Evolutionary conservation across 73 alveolate genomes (phyloP), one percentile per base, ranked within the genome.

Genomic region (Paraurostyla sp.): DNA sequence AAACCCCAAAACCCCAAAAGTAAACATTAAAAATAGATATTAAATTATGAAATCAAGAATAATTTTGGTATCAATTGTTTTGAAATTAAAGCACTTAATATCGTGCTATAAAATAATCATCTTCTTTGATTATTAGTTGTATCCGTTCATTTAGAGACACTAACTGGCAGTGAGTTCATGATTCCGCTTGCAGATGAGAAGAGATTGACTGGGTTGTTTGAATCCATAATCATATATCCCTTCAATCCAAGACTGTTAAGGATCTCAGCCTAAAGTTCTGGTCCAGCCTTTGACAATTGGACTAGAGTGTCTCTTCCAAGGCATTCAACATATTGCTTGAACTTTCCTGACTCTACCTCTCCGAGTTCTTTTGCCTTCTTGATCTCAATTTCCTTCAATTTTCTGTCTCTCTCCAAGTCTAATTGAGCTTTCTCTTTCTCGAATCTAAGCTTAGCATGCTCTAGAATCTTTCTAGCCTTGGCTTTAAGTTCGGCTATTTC

Each of bases 201-300:
- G 52, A 95, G 69, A 83, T 95, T 95, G 71, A 95, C 87, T 18
- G 98, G 98, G 80, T 95, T 93, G 89, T 93, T 93, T 22, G 96
- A 81, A 65, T 95, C 97, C 92, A 93, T 95, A 42, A 95, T 94
- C 96, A 95, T 52, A 90, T 93, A 95, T 7, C 98, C 98, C 60
- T 91, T 71, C 60, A 95, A 78, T 30, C 98, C 98, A 22, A 94
- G 90, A 25, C 97, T 90, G 35, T 85, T 78, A 25, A 95, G 93
- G 36, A 95, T 73, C 71, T 93, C 85, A 43, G 98, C 98, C 82
- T 95, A 91, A 22, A 93, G 88, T 57, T 95, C 98, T 29, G 98
- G 98, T 33, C 98, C 98, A 54, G 97, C 97, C 75, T 80, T 95
- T 25, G 98, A 86, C 92, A 95, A 93, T 23, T 97, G 87, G 15